phyloP scores from a whole-genome alignment of 768 basidiomycete species.

The Podaxis mareebaensis region DNA sequence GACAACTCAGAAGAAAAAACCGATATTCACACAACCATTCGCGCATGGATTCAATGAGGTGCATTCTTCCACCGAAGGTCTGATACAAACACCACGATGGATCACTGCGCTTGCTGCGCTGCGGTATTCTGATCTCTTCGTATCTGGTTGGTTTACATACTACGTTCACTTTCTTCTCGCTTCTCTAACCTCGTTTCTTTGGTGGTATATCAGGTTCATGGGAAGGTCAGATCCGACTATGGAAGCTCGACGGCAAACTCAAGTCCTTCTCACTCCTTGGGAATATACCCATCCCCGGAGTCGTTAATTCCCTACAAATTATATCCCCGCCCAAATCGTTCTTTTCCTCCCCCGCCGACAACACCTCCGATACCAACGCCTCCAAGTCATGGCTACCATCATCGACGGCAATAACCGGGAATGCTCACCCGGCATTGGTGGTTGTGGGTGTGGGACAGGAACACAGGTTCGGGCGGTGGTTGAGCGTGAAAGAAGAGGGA shows the following conservation, averaged over 20 bases:
- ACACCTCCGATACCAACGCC: conserved; percentile 31
- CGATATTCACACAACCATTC: conserved; percentile 80
- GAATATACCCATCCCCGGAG: conserved; percentile 67
- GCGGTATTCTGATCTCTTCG: conserved; percentile 89
- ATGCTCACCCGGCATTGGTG: conserved; percentile 47
- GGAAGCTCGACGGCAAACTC: conserved; percentile 82
- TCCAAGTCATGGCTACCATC: conserved; percentile 19
- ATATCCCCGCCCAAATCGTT: conserved; percentile 53
- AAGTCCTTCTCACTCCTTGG: conserved; percentile 74
- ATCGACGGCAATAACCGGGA: conserved; percentile 21
- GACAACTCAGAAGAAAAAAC: conserved; percentile 93
- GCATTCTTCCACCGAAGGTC: conserved; percentile 71
- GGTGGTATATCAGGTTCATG: conserved; percentile 70
- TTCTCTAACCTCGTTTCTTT: background rate
- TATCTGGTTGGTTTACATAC: conserved; percentile 61
- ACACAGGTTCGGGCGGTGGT: conserved; percentile 88
- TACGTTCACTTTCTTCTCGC: conserved; percentile 5
- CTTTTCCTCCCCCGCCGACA: conserved; percentile 25
- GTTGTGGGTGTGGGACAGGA: conserved; percentile 87
- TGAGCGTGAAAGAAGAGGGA: conserved; percentile 67
- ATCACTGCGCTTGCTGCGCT: conserved; percentile 82
- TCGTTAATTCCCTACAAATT: conserved; percentile 90
- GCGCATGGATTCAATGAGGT: conserved; percentile 85
- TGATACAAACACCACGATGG: conserved; percentile 83
- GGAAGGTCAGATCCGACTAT: conserved; percentile 87